Evolutionary conservation across 2,329 filamentous ascomycete species (phyloP), one percentile per base, ranked within the genome.

Genomic region (Neurospora sp.): DNA sequence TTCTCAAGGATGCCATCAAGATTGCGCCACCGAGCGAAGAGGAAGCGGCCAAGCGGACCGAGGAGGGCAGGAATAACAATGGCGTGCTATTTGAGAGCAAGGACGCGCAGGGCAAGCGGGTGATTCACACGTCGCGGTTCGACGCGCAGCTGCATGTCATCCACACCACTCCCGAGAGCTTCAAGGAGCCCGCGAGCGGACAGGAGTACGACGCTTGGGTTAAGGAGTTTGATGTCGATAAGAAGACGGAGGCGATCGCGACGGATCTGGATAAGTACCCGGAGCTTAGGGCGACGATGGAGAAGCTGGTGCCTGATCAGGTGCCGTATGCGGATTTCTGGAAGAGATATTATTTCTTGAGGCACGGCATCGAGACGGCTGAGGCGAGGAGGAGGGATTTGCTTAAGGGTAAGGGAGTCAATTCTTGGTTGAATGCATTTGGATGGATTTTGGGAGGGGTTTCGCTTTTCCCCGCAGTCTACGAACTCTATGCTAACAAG

Each of bases 141-240:
- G 96, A 99, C 77, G 96, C 96, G 0, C 96, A 98, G 80, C 83
- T 99, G 72, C 95, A 99, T 78, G 93, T 97, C 40, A 94, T 99
- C 71, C 96, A 99, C 80, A 94, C 92, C 4, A 91, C 89, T 23
- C 80, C 89, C 46, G 91, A 96, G 72, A 92, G 89, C 75, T 97
- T 98, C 80, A 91, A 91, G 77, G 93, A 98, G 76, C 93, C 94
- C 0, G 85, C 87, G 8, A 62, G 52, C 23, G 89, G 89, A 67
- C 85, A 87, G 15, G 89, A 96, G 79, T 98, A 91, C 83, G 85
- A 88, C 10, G 79, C 83, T 4, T 98, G 94, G 89, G 85, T 86
- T 69, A 83, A 87, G 72, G 84, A 83, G 0, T 98, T 98, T 77
- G 88, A 95, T 75, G 88, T 92, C 15, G 93, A 95, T 68, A 86